A percentile compares a stretch with the other conserved stretches of the same genome.
These are phyloP conservation scores for Carallia pectinifolia DNA, from an alignment of 345 rosid species.

Conservation along the genomic window DNA sequence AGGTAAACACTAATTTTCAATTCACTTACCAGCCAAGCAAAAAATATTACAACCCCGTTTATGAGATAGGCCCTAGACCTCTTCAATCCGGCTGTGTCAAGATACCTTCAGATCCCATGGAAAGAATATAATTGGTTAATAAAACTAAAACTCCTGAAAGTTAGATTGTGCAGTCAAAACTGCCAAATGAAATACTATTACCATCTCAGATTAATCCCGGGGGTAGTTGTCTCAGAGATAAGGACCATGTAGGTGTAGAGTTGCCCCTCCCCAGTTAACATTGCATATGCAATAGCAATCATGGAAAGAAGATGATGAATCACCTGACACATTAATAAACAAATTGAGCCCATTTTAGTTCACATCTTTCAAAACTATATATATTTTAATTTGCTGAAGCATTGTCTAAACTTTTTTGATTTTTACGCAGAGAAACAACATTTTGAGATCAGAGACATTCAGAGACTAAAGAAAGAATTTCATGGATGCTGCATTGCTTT, in stretches of 20 bases:
- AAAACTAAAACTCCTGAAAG: background rate
- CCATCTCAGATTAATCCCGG: slow-evolving; percentile 91
- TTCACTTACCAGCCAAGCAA: slow-evolving; percentile 76
- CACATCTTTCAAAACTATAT: too few species aligned
- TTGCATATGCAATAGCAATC: slow-evolving; percentile 62
- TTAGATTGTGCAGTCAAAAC: background rate
- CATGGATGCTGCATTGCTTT: background rate
- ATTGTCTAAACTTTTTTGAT: background rate
- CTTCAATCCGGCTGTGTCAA: slow-evolving; percentile 81
- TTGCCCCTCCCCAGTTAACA: slow-evolving; percentile 79
- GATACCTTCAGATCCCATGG: slow-evolving; percentile 49
- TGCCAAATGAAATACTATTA: slow-evolving; percentile 20
- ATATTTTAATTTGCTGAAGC: too few species aligned
- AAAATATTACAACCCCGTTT: slow-evolving; percentile 69
- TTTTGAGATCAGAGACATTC: too few species aligned
- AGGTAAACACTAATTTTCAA: background rate
- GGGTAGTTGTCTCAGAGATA: slow-evolving; percentile 84
- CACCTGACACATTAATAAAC: slow-evolving; percentile 41
- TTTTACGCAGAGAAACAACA: background rate
- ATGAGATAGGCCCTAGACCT: slow-evolving; percentile 64
- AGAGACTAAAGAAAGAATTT: background rate
- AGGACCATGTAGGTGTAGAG: slow-evolving; percentile 79
- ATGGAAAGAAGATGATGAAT: slow-evolving; percentile 74
- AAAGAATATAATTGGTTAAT: background rate
- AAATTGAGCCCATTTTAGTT: too few species aligned